phyloP scores from a whole-genome alignment of 2,329 filamentous ascomycete species.

The Colletotrichum sp. region DNA sequence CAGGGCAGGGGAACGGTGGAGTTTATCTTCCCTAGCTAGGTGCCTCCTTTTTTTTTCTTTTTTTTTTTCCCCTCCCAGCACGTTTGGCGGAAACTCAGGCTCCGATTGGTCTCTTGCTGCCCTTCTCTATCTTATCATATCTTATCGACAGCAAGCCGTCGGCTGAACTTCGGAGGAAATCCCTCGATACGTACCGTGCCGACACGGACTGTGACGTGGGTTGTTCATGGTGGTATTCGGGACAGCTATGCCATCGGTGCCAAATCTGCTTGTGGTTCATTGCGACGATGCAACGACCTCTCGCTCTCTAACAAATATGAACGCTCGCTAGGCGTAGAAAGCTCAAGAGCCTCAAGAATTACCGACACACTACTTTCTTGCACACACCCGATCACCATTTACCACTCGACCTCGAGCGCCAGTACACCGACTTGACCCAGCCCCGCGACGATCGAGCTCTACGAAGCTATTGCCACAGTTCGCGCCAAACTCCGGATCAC shows the following conservation, averaged over 20 bases:
- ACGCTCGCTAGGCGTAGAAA: neutral
- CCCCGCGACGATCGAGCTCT: neutral
- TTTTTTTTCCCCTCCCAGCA: neutral
- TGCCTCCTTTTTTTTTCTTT: neutral
- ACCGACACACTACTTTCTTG: neutral
- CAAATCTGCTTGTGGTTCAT: neutral
- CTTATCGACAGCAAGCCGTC: neutral
- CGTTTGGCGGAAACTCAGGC: neutral
- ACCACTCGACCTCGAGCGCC: neutral
- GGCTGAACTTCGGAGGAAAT: conserved; percentile 1
- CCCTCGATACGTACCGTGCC: neutral
- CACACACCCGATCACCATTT: neutral
- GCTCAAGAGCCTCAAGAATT: neutral
- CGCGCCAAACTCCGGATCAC: neutral
- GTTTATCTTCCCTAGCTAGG: neutral
- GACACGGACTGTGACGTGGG: conserved; percentile 13
- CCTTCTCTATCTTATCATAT: neutral
- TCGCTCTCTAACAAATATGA: neutral
- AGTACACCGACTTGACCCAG: neutral
- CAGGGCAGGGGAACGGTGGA: conserved; percentile 17
- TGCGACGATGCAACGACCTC: conserved; percentile 1
- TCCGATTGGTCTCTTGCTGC: conserved; percentile 5
- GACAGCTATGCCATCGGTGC: conserved; percentile 15
- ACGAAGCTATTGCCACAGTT: neutral
- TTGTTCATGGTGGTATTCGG: conserved; percentile 6